Evolutionary conservation across 768 basidiomycete species (phyloP), one percentile per base, ranked within the genome.

Genomic region (Trametes gibbosa): DNA sequence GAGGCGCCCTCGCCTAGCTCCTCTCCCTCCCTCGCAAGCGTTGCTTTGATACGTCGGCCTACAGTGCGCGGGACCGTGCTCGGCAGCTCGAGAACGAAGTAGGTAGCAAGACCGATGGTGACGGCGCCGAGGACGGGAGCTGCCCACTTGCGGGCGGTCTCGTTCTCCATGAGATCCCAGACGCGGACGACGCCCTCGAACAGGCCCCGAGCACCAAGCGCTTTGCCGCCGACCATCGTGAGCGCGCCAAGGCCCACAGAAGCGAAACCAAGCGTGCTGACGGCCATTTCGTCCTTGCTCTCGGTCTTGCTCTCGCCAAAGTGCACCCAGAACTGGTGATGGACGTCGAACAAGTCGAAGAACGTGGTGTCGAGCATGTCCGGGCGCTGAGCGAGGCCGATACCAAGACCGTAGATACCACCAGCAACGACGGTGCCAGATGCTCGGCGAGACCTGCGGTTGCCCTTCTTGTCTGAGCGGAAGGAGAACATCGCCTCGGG

Each of bases 401-500:
- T 84, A 23, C 92, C 90, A 6, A 98, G 84, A 24, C 92, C 92
- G 65, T 86, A 80, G 5, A 84, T 68, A 54, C 90, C 90, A 59
- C 93, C 89, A 45, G 90, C 87, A 42, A 90, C 87, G 56, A 92
- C 77, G 13, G 81, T 77, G 4, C 83, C 80, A 27, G 70, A 53
- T 10, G 68, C 45, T 24, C 62, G 56, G 29, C 75, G 76, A 64
- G 68, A 79, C 61, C 80, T 72, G 52, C 63, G 65, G 29, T 65
- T 69, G 56, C 69, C 66, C 64, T 71, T 70, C 24, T 69, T 67
- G 46, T 62, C 56, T 8, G 79, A 72, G 23, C 77, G 79, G 42
- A 80, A 73, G 54, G 83, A 84, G 76, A 98, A 99, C 97, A 99
- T 98, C 14, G 93, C 96, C 70, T 96, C 90, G n/a, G 96, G 92